A percentile compares a stretch with the other conserved stretches of the same genome.
Conservation (phyloP, 2,329 filamentous ascomycete genomes). For the Monilinia laxa region DNA sequence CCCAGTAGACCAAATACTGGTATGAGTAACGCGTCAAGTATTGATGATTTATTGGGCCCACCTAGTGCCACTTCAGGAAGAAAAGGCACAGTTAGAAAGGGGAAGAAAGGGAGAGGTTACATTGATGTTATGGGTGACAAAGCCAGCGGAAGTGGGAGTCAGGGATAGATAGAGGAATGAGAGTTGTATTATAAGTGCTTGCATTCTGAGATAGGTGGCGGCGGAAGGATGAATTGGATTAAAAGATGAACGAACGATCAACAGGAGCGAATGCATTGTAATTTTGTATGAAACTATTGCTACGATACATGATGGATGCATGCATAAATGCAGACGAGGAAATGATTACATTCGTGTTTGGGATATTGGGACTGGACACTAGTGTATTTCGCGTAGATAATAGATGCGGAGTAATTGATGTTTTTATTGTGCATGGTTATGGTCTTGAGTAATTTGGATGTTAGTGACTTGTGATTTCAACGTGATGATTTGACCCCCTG, state of each 20-base stretch:
- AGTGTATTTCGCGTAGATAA: too few species aligned
- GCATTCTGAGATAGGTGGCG: background rate
- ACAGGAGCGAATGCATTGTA: background rate
- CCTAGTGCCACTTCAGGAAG: slow-evolving; percentile 64
- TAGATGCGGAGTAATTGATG: too few species aligned
- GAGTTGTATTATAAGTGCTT: slow-evolving; percentile 16
- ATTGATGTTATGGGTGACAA: slow-evolving; percentile 82
- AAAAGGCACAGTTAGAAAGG: slow-evolving; percentile 58
- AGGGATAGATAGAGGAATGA: background rate
- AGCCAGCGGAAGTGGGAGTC: slow-evolving; percentile 12
- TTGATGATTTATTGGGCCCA: slow-evolving; percentile 86
- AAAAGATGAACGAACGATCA: background rate
- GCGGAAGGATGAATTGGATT: background rate
- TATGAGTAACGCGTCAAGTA: slow-evolving; percentile 88
- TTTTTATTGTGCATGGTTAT: too few species aligned
- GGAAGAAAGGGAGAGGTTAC: slow-evolving; percentile 81
- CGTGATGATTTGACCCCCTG: too few species aligned
- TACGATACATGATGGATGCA: slow-evolving; percentile 6
- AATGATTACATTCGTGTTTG: slow-evolving; percentile 5
- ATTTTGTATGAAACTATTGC: background rate
- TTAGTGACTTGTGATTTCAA: too few species aligned
- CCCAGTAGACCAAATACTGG: slow-evolving; percentile 71
- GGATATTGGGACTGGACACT: too few species aligned
- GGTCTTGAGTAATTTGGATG: too few species aligned
- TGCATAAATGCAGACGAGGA: background rate